These are phyloP conservation scores for Microdochium paspali DNA, from an alignment of 2,329 filamentous ascomycete species.

Conservation along the genomic window DNA sequence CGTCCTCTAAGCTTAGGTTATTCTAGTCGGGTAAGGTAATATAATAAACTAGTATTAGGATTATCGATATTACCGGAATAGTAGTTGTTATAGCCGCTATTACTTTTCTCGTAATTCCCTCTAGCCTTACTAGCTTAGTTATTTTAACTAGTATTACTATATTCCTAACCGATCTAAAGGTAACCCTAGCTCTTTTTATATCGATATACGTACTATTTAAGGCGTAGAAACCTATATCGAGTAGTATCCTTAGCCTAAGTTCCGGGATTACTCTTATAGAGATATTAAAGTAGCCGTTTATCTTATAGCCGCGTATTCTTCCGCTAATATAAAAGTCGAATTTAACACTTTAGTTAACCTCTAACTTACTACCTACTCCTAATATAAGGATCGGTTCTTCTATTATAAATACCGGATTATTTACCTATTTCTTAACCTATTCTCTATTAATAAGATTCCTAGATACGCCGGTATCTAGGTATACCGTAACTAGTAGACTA, in stretches of 20 bases:
- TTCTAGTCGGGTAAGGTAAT: neutral
- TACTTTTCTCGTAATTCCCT: too few species aligned
- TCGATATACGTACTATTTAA: too few species aligned
- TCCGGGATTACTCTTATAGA: neutral
- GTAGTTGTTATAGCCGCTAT: too few species aligned
- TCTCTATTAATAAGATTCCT: neutral
- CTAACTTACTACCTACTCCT: neutral
- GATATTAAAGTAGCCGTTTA: neutral
- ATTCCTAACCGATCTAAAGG: too few species aligned
- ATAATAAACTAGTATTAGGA: neutral
- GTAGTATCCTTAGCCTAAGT: neutral
- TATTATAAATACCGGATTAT: neutral
- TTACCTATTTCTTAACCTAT: neutral
- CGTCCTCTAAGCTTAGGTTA: neutral
- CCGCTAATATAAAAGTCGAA: too few species aligned
- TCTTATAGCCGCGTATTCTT: too few species aligned
- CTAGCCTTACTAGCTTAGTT: too few species aligned
- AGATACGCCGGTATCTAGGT: neutral
- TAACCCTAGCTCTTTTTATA: too few species aligned
- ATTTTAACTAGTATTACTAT: too few species aligned
- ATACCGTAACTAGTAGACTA: neutral
- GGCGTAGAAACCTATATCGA: too few species aligned
- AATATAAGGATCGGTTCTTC: neutral
- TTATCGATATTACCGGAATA: too few species aligned
- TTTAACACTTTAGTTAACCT: neutral